Evolutionary conservation across 2,329 filamentous ascomycete species (phyloP).

Genomic region (Ramularia collo-cygni): DNA sequence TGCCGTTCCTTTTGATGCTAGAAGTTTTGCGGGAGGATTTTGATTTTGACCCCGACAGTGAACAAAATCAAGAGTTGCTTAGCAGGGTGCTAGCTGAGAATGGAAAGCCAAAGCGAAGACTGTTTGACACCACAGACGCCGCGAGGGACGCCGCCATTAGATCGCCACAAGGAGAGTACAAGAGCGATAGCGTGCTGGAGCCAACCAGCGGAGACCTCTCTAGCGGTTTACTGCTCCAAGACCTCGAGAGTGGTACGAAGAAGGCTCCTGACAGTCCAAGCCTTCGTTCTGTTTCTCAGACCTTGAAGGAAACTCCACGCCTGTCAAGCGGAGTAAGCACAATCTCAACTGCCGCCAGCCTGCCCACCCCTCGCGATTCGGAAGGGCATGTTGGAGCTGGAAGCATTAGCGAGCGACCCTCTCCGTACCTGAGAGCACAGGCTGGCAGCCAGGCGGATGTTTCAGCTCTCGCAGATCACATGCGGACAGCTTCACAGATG

Average conservation of each 20-base stretch:
- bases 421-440: constrained; percentile 45
- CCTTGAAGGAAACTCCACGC: constrained; percentile 40
- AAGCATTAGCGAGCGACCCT: constrained; percentile 60
- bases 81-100: constrained; percentile 61
- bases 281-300: constrained; percentile 10
- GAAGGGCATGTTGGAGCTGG: constrained; percentile 53
- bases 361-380: constrained; percentile 62
- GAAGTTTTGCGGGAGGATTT: constrained; percentile 78
- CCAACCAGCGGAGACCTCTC: constrained; percentile 72
- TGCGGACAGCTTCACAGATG: constrained; percentile 84
- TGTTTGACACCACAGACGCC: constrained; percentile 55
- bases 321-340: constrained; percentile 58
- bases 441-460: constrained; percentile 69
- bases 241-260: constrained; percentile 45
- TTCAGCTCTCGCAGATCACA: constrained; percentile 75
- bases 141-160: constrained; percentile 41
- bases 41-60: constrained; percentile 68
- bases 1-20: constrained; percentile 78
- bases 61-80: constrained; percentile 62
- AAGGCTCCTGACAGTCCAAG: constrained; percentile 22
- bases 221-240: constrained; percentile 61
- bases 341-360: constrained; percentile 52
- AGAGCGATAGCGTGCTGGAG: constrained; percentile 71
- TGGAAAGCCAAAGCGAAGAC: constrained; percentile 47
- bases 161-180: constrained; percentile 37